A percentile compares a stretch with the other conserved stretches of the same genome.
Conservation (phyloP, 176 grass and related monocot genomes). For the Oryza rufipogon region DNA sequence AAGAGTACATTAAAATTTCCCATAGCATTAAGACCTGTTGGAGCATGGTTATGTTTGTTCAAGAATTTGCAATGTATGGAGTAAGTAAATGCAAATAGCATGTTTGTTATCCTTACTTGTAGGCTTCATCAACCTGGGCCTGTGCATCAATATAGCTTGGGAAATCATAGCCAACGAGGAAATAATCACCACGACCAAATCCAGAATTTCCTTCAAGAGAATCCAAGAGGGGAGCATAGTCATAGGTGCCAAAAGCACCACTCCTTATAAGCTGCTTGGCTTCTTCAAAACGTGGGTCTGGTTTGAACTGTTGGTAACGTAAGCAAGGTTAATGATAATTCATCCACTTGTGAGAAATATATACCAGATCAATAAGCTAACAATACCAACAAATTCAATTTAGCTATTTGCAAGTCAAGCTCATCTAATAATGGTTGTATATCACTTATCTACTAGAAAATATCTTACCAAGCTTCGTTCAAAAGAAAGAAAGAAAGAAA, state of each 20-base stretch:
- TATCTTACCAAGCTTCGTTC: conserved; percentile 56
- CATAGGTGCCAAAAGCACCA: conserved; percentile 78
- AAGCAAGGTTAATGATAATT: conserved; percentile 37
- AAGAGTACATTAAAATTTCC: conserved; percentile 3
- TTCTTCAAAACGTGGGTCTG: conserved; percentile 95
- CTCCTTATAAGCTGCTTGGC: conserved; percentile 79
- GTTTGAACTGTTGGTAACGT: conserved; percentile 72
- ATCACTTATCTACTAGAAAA: not conserved
- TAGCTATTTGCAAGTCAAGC: conserved; percentile 1
- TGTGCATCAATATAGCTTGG: conserved; percentile 92
- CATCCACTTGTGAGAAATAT: conserved; percentile 23
- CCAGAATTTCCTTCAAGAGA: conserved; percentile 93
- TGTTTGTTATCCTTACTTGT: conserved; percentile 76
- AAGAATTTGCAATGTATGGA: not conserved
- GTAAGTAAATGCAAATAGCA: conserved; percentile 19
- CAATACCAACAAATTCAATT: not conserved
- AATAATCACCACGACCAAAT: conserved; percentile 97
- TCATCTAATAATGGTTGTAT: not conserved
- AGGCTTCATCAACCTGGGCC: conserved; percentile 76
- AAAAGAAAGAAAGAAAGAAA: not conserved
- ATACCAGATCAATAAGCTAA: conserved; percentile 20
- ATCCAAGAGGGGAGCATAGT: conserved; percentile 88
- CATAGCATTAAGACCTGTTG: not conserved
- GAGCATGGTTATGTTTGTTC: conserved; percentile 17
- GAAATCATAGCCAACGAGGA: conserved; percentile 97